phyloP scores from a whole-genome alignment of 2,329 filamentous ascomycete genomes.

The Diplodia corticola region DNA sequence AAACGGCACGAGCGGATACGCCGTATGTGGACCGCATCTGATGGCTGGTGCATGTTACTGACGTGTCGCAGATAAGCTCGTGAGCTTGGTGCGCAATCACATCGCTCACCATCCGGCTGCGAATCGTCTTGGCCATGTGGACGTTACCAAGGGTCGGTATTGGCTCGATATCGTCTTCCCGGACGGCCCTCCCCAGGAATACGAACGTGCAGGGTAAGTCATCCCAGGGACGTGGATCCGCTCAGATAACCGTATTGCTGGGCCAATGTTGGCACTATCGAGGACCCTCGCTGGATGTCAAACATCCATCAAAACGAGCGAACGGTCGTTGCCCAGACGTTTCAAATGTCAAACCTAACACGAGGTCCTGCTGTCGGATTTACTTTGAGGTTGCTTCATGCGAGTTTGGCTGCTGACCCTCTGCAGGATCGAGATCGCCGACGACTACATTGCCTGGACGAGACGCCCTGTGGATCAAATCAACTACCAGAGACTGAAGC shows the following conservation, averaged over 20 bases:
- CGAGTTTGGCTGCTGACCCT: slow-evolving; percentile 33
- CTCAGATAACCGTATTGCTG: background rate
- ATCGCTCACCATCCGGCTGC: slow-evolving; percentile 4
- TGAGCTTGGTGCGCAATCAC: slow-evolving; percentile 35
- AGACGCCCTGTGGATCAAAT: slow-evolving; percentile 33
- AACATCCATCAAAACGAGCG: background rate
- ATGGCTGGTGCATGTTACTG: slow-evolving; percentile 7
- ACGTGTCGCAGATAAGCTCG: slow-evolving; percentile 37
- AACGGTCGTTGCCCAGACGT: background rate
- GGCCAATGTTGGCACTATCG: background rate
- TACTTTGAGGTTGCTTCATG: background rate
- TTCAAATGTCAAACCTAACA: background rate
- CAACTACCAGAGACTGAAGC: slow-evolving; percentile 42
- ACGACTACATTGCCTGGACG: slow-evolving; percentile 41
- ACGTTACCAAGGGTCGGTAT: slow-evolving; percentile 42
- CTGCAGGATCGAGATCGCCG: slow-evolving; percentile 37
- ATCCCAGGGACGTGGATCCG: background rate
- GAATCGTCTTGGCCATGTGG: slow-evolving; percentile 39
- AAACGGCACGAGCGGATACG: slow-evolving; percentile 33
- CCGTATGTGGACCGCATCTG: background rate
- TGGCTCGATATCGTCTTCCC: slow-evolving; percentile 54
- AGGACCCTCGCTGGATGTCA: background rate
- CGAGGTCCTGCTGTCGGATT: background rate
- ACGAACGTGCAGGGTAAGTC: slow-evolving; percentile 46
- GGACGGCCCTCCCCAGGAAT: slow-evolving; percentile 50